phyloP scores from a whole-genome alignment of 306 rosid genomes.

The Casuarina cunninghamiana region DNA sequence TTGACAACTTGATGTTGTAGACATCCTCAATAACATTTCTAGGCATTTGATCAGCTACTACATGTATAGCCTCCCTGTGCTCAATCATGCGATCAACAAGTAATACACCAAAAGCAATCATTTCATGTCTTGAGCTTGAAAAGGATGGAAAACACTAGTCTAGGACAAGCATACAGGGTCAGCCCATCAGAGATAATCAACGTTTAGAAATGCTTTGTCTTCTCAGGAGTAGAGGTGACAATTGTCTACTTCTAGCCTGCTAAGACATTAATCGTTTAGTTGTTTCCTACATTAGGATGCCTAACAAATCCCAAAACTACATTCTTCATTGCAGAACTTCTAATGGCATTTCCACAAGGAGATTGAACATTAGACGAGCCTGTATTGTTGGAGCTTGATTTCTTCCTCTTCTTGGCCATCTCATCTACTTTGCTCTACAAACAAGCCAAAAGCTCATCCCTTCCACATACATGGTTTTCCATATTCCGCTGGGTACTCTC shows the following conservation, averaged over 20 bases:
- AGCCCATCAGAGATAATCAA: slow-evolving; percentile 78
- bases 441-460: slow-evolving; percentile 87
- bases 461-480: slow-evolving; percentile 62
- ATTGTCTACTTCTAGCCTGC: slow-evolving; percentile 88
- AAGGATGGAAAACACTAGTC: slow-evolving; percentile 92
- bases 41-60: slow-evolving; percentile 80
- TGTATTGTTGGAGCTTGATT: slow-evolving; percentile 40
- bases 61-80: slow-evolving; percentile 85
- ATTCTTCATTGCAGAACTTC: slow-evolving; percentile 37
- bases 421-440: slow-evolving; percentile 81
- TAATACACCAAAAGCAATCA: slow-evolving; percentile 94
- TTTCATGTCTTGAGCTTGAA: slow-evolving; percentile 90
- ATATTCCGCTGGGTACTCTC: slow-evolving; percentile 33
- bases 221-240: slow-evolving; percentile 98
- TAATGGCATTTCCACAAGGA: slow-evolving; percentile 37
- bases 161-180: slow-evolving; percentile 94
- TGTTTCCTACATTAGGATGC: slow-evolving; percentile 96
- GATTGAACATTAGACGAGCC: slow-evolving; percentile 35
- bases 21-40: slow-evolving; percentile 60
- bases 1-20: slow-evolving; percentile 74
- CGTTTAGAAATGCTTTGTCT: slow-evolving; percentile 98
- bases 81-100: slow-evolving; percentile 94
- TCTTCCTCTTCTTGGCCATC: slow-evolving; percentile 58
- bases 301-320: slow-evolving; percentile 96
- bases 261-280: slow-evolving; percentile 95